Percentiles rank a stretch among this genome's conserved stretches.
These are phyloP conservation scores for Kodamaea kaohsiungensis DNA, from an alignment of 805 yeast genomes.

Conservation along the genomic window DNA sequence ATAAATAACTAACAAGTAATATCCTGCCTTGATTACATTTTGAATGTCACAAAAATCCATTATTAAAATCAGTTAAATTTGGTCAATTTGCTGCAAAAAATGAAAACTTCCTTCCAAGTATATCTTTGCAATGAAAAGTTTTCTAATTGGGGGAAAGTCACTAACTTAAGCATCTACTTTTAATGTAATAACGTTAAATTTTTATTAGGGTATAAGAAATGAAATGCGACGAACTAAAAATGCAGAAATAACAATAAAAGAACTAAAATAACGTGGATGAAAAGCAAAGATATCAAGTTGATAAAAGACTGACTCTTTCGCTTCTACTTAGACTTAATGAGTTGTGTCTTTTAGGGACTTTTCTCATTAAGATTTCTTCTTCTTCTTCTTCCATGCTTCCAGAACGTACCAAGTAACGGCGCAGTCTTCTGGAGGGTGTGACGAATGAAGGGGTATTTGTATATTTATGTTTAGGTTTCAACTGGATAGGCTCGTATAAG, in stretches of 20 bases:
- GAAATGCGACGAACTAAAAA: constrained; percentile 2
- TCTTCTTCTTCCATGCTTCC: constrained; percentile 15
- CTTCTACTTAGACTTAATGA: not conserved
- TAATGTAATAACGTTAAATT: not conserved
- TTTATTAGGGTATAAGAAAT: constrained; percentile 1
- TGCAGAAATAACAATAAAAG: not conserved
- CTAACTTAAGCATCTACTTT: no score
- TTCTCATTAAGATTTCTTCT: constrained; percentile 10
- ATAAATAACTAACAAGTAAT: not conserved
- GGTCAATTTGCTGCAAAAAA: not conserved
- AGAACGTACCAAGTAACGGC: constrained; percentile 21
- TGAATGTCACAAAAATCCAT: not conserved
- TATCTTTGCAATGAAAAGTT: not conserved
- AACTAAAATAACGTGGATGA: not conserved
- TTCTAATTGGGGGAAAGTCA: no score
- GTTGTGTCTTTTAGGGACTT: constrained; percentile 4
- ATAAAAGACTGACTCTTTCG: constrained; percentile 2
- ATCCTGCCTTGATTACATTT: not conserved
- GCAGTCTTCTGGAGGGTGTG: constrained; percentile 34
- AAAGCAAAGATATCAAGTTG: not conserved
- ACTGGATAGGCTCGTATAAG: constrained; percentile 32
- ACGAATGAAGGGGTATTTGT: constrained; percentile 30
- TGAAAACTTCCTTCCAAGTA: not conserved
- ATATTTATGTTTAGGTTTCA: constrained; percentile 20
- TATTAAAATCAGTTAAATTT: not conserved